Evolutionary conservation across 2,329 filamentous ascomycete genomes (phyloP), one percentile per base, ranked within the genome.

Genomic region (Beauveria varroae): DNA sequence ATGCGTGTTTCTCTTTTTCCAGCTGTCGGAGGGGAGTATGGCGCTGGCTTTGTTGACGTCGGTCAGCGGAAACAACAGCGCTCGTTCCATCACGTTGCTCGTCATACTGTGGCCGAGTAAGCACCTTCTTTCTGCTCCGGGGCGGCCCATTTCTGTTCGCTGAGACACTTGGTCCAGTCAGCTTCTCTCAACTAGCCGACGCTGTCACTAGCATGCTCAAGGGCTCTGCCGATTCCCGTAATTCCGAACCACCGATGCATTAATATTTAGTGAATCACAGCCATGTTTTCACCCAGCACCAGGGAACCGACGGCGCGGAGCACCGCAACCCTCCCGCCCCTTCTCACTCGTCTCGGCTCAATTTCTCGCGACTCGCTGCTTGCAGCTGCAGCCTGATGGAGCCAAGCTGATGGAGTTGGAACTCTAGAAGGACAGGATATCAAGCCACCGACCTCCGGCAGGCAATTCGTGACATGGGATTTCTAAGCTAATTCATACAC

Each of bases 371-470:
- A 54, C 51, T 43, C 24, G 37, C 52, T 9, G 30, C 40, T 37
- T 26, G 55, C n/a, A 49, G 43, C 26, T 49, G 55, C 28, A 57
- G 30, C 30, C 28, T 47, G 55, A 57, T 26, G 55, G 44, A 24
- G 55, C 43, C 43, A 37, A 57, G 41, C 43, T 57, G 55, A 40
- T 49, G 24, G 55, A 47, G 20, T 37, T n/a, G 28, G n/a, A 30
- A 10, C 10, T 12, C 10, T 16, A 20, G 18, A 47, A 49, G 28
- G 8, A 37, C 41, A 5, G 12, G 40, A 5, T 10, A 22, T 37
- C 43, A 47, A 57, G 43, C 43, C 55, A 57, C 54, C 41, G 18
- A 57, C 43, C 10, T 20, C 54, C 54, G 54, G 54, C 54, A 57
- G 54, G 54, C 54, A 57, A 57, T 37, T 57, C 20, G 14, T 18